phyloP scores from a whole-genome alignment of 1,284 basidiomycete genomes.

The Meripilus lineatus region DNA sequence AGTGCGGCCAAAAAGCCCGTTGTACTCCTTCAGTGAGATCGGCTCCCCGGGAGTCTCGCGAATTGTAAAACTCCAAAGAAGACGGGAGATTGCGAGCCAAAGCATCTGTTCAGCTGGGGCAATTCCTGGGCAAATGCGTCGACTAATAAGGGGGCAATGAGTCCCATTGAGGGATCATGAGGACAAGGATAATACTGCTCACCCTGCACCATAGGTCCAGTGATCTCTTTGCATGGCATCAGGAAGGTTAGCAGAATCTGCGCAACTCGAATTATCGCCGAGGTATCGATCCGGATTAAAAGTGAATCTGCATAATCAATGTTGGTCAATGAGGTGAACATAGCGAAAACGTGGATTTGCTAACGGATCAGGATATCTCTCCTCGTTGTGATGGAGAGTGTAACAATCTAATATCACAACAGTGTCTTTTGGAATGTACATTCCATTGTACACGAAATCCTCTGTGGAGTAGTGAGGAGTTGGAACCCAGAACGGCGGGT shows the following conservation, averaged over 20 bases:
- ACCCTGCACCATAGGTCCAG: no score
- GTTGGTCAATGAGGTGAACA: neutral
- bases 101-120: slow-evolving; percentile 29
- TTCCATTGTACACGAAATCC: no score
- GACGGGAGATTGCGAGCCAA: slow-evolving; percentile 28
- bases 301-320: neutral
- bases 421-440: slow-evolving; percentile 7
- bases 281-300: no score
- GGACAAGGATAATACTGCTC: neutral
- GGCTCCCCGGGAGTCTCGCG: slow-evolving; percentile 26
- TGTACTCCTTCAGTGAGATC: slow-evolving; percentile 31
- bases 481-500: slow-evolving; percentile 8
- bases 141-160: slow-evolving; percentile 6
- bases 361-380: slow-evolving; percentile 6
- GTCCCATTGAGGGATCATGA: no score
- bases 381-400: slow-evolving; percentile 6
- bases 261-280: slow-evolving; percentile 4
- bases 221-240: no score
- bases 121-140: slow-evolving; percentile 27
- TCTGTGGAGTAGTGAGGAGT: slow-evolving; percentile 9
- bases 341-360: neutral
- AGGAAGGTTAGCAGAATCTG: slow-evolving; percentile 5
- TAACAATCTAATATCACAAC: slow-evolving; percentile 5
- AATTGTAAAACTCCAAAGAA: slow-evolving; percentile 30
- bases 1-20: slow-evolving; percentile 31